These are phyloP conservation scores for Eucalyptus sp. DNA, from an alignment of 345 rosid genomes.

Conservation along the genomic window DNA sequence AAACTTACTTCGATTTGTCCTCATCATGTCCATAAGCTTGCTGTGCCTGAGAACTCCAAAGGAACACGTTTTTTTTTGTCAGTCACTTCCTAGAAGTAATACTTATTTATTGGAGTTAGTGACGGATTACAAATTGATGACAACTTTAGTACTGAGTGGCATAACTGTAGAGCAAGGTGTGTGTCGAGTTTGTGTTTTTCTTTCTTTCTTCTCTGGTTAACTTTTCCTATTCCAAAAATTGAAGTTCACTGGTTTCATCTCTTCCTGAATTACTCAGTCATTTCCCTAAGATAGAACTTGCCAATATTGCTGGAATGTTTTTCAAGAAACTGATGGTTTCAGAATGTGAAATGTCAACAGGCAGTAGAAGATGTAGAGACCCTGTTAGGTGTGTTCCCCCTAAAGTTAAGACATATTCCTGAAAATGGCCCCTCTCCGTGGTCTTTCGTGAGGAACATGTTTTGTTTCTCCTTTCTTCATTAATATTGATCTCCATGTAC, in stretches of 20 bases:
- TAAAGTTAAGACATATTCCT: background rate
- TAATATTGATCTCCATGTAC: background rate
- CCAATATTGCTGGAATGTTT: background rate
- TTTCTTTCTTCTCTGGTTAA: background rate
- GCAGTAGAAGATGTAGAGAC: background rate
- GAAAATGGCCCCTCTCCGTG: background rate
- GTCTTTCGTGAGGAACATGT: background rate
- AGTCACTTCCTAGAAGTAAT: background rate
- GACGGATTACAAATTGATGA: background rate
- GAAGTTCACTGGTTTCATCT: background rate
- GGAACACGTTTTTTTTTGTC: background rate
- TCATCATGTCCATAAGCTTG: background rate
- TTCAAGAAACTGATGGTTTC: background rate
- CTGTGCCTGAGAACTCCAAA: background rate
- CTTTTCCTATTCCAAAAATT: background rate
- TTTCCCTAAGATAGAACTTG: background rate
- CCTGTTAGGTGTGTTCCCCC: background rate
- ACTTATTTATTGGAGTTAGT: background rate
- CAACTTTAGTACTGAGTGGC: background rate
- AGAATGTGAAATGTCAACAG: background rate
- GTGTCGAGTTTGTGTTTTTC: background rate
- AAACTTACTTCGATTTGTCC: background rate
- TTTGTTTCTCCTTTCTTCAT: background rate
- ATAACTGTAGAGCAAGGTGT: background rate
- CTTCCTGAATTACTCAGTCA: background rate